Conservation (phyloP, 176 grass and related monocot genomes). For the Eragrostis nindensis region DNA sequence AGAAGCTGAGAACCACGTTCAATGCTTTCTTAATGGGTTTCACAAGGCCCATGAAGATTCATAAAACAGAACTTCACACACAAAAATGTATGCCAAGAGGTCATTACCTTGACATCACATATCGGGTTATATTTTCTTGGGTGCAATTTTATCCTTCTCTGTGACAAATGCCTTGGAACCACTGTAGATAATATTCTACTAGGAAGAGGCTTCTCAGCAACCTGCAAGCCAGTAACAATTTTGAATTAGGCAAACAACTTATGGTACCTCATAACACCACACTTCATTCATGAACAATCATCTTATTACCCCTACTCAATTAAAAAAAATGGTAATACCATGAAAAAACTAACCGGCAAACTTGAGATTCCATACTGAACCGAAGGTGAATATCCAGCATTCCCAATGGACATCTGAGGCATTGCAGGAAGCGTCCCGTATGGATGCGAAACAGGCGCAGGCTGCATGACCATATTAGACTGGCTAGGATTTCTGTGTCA, state of each 20-base stretch:
- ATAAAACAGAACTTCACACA: constrained; percentile 16
- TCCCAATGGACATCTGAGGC: constrained; percentile 95
- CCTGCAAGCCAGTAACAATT: constrained; percentile 59
- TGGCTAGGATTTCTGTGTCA: constrained; percentile 57
- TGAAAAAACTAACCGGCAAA: constrained; percentile 66
- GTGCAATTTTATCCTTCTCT: constrained; percentile 86
- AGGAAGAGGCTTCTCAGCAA: constrained; percentile 74
- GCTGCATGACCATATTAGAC: constrained; percentile 75
- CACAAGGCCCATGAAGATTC: constrained; percentile 2
- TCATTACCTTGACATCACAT: constrained; percentile 74
- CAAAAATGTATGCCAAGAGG: background rate
- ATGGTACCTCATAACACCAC: background rate
- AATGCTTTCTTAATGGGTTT: constrained; percentile 17
- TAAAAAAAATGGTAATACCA: constrained; percentile 24
- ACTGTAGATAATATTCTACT: constrained; percentile 64
- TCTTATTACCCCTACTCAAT: constrained; percentile 4
- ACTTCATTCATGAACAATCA: background rate
- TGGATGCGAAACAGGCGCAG: constrained; percentile 74
- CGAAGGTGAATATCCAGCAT: constrained; percentile 74
- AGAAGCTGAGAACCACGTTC: background rate
- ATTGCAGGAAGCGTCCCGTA: constrained; percentile 91
- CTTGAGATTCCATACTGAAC: constrained; percentile 99
- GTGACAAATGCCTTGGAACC: constrained; percentile 83
- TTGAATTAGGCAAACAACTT: constrained; percentile 21
- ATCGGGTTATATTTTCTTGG: constrained; percentile 76